Conservation (phyloP, 1,284 basidiomycete genomes). For the Melampsora larici-populina region DNA sequence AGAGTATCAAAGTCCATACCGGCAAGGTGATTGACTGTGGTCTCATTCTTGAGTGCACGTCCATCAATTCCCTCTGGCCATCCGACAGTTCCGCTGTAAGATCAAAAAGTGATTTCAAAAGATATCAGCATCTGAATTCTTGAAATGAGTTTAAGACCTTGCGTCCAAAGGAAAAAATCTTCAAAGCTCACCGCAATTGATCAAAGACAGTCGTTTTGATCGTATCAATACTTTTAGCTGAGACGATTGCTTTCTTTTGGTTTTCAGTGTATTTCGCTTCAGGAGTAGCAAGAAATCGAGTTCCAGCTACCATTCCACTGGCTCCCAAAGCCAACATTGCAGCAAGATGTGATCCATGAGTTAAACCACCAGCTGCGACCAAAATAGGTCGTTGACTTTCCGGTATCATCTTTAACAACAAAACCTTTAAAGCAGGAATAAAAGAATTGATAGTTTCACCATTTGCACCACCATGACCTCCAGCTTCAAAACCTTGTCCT, state of each 20-base stretch:
- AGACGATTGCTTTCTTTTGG: conserved; percentile 33
- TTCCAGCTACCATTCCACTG: conserved; percentile 41
- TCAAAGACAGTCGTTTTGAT: conserved; percentile 38
- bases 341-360: conserved; percentile 38
- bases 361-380: conserved; percentile 62
- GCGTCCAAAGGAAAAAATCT: no score
- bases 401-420: background rate
- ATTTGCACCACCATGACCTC: conserved; percentile 65
- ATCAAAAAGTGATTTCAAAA: background rate
- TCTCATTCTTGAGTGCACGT: conserved; percentile 62
- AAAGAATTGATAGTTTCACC: conserved; percentile 64
- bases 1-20: conserved; percentile 59
- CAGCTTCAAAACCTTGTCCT: conserved; percentile 73
- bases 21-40: conserved; percentile 62
- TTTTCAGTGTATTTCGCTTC: conserved; percentile 27
- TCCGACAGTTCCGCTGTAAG: background rate
- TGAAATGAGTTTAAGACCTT: background rate
- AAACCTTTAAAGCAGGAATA: conserved; percentile 56
- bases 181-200: background rate
- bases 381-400: conserved; percentile 58
- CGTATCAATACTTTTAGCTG: background rate
- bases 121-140: background rate
- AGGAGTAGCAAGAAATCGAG: conserved; percentile 39
- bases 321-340: conserved; percentile 42
- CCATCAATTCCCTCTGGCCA: conserved; percentile 44